Base-by-base conservation (phyloP, 2,329 filamentous ascomycete genomes). In the Mycosphaerella arachidis region DNA sequence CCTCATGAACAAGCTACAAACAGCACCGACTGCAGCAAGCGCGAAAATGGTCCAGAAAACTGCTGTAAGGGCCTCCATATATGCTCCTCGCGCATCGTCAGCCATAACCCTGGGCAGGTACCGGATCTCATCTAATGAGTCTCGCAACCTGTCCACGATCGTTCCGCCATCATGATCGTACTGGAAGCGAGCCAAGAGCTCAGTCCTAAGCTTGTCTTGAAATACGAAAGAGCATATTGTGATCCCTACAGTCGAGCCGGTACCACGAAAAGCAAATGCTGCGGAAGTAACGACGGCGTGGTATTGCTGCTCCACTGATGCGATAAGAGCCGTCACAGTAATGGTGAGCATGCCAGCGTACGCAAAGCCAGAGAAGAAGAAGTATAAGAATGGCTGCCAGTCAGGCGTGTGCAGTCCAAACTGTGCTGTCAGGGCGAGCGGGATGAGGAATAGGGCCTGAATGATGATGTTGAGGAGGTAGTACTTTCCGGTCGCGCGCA, bases 51-150 rank as follows among this genome's bases (percentile, higher is more conserved):
- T 52, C 50, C n/a, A 52, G 29, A 52, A 52, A 2, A 31, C 50
- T 35, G 50, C 50, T 18, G 50, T 52, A 6, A 52, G 30, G n/a
- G 50, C 50, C 50, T 31, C 50, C 50, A 52, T 52, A 20, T 52
- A 52, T 6, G 50, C 29, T 10, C 18, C 29, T 6, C 29, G 29
- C 5, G 50, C 50, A 52, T 52, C 50, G 12, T 52, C 50, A 20
- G 27, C 46, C 46, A 50, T 50, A 13, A 27, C 20, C 8, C n/a
- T 27, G 4, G 9, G 20, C 9, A 52, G 50, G 10, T 52, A 52
- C 4, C n/a, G 27, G 18, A 35, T 31, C 30, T 52, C 30, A 16
- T 16, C 18, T 8, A 52, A 30, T 13, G 50, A 52, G 30, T 52
- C 50, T n/a, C 50, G 50, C 30, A 52, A 9, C 18, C 50, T 52